These are phyloP conservation scores for Lentinula detonsa DNA, from an alignment of 768 basidiomycete species.

Conservation along the genomic window DNA sequence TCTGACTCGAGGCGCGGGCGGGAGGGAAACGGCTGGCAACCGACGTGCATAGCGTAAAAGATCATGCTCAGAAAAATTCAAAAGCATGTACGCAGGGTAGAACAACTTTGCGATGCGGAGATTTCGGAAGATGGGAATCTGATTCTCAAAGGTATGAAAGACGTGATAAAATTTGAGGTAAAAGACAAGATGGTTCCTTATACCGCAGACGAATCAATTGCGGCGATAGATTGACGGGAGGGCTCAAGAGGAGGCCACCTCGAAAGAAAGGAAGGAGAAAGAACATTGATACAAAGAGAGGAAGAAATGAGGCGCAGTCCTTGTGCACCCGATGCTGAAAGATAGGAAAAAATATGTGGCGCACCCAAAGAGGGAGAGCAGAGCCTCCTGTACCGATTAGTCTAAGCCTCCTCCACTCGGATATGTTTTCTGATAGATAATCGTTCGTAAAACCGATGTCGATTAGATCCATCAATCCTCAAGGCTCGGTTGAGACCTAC, in stretches of 20 bases:
- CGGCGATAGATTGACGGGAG: background rate
- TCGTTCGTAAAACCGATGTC: background rate
- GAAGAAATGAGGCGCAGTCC: background rate
- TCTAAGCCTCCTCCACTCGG: background rate
- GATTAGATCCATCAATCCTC: background rate
- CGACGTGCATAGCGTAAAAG: background rate
- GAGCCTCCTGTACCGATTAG: background rate
- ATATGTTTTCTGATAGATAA: background rate
- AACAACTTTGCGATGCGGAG: background rate
- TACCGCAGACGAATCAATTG: background rate
- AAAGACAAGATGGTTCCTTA: too few relatives aligned
- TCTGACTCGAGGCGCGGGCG: background rate
- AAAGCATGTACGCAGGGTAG: background rate
- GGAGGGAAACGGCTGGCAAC: background rate
- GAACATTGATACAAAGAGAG: background rate
- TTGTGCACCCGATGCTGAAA: background rate
- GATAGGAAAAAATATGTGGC: background rate
- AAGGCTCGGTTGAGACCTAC: background rate
- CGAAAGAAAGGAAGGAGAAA: background rate
- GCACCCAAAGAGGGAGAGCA: background rate
- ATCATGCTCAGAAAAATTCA: background rate
- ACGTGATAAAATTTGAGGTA: too few relatives aligned
- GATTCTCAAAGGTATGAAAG: too few relatives aligned
- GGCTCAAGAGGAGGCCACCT: background rate
- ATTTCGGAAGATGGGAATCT: background rate